Evolutionary conservation across 2,329 filamentous ascomycete species (phyloP).

Genomic region (Epicoccum sorghinum): DNA sequence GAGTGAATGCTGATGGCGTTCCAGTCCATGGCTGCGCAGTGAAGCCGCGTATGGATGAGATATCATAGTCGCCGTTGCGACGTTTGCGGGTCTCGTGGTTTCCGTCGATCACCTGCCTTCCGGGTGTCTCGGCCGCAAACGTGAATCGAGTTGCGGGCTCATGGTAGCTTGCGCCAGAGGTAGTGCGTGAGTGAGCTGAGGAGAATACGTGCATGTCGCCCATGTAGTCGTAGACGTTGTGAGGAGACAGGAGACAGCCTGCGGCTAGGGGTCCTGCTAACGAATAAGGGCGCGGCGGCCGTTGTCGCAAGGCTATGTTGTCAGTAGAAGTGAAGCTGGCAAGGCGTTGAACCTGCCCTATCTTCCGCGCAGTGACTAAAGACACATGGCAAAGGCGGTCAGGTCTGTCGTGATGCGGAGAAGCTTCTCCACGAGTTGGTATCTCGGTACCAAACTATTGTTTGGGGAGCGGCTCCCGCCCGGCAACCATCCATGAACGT

Average conservation of each 20-base stretch:
- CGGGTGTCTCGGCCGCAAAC: conserved; percentile 32
- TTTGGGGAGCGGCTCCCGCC: conserved; percentile 19
- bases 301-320: not conserved
- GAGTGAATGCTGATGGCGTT: conserved; percentile 27
- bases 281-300: conserved; percentile 13
- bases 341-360: conserved; percentile 7
- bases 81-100: conserved; percentile 43
- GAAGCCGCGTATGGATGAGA: conserved; percentile 20
- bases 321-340: not conserved
- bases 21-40: conserved; percentile 28
- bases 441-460: conserved; percentile 17
- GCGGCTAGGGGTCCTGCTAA: conserved; percentile 19
- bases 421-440: conserved; percentile 8
- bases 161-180: conserved; percentile 24
- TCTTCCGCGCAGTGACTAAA: conserved; percentile 19
- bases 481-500: conserved; percentile 12
- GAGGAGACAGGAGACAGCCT: conserved; percentile 28
- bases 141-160: conserved; percentile 33
- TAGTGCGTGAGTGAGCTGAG: conserved; percentile 25
- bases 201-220: conserved; percentile 40
- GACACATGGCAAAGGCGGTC: conserved; percentile 23
- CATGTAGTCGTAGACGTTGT: conserved; percentile 24
- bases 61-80: conserved; percentile 22
- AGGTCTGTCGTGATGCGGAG: conserved; percentile 17
- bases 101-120: conserved; percentile 37